These are phyloP conservation scores for Zancudomyces culisetae DNA, from an alignment of 371 early-diverging fungal species.

Conservation along the genomic window DNA sequence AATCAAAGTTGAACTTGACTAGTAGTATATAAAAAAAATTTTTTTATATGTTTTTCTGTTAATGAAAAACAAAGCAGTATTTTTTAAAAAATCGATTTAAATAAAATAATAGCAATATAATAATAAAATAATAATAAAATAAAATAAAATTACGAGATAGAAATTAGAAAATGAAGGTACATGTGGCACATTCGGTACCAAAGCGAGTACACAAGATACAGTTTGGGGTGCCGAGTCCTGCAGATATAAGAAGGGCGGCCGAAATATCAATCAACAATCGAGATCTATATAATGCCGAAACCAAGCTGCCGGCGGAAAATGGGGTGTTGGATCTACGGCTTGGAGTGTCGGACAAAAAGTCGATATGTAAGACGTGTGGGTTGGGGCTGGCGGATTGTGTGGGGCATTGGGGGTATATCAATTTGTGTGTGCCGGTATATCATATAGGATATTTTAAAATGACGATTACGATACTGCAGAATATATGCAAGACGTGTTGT, in stretches of 20 bases:
- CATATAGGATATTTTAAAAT: conserved; percentile 95
- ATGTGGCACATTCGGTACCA: neutral
- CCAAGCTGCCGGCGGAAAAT: conserved; percentile 55
- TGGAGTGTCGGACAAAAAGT: conserved; percentile 72
- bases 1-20: no score
- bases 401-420: conserved; percentile 96
- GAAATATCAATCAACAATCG: conserved; percentile 80
- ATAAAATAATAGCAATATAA: no score
- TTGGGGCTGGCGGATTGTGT: conserved; percentile 79
- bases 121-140: no score
- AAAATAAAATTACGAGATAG: neutral
- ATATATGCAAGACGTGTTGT: conserved; percentile 94
- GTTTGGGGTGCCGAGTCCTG: conserved; percentile 22
- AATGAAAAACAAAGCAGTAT: no score
- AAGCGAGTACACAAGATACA: conserved; percentile 6
- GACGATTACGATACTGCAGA: conserved; percentile 75
- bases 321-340: conserved; percentile 83
- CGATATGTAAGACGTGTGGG: conserved; percentile 84
- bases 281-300: conserved; percentile 73
- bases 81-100: no score
- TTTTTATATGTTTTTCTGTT: no score
- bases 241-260: conserved; percentile 25
- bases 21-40: no score
- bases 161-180: neutral
- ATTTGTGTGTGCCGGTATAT: conserved; percentile 90